phyloP scores from a whole-genome alignment of 2,329 filamentous ascomycete species.

The Pleomassaria siparia region DNA sequence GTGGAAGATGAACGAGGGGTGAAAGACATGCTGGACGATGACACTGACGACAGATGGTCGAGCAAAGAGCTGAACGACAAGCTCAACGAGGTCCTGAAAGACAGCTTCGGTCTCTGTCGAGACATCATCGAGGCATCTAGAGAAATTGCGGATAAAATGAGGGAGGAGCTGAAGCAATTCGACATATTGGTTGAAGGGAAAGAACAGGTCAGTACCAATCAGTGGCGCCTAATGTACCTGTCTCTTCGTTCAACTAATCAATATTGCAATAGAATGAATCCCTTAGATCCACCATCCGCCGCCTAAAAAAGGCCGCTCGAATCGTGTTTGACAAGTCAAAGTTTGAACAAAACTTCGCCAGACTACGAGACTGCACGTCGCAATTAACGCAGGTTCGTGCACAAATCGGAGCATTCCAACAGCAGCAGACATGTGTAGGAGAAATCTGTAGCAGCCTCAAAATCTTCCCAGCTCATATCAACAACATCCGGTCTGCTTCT shows the following conservation, averaged over 20 bases:
- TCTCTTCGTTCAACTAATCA: conserved; percentile 1
- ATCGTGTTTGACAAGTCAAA: conserved; percentile 23
- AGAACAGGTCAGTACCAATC: conserved; percentile 12
- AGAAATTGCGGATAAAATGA: conserved; percentile 13
- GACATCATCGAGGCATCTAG: conserved; percentile 19
- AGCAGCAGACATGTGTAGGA: conserved; percentile 5
- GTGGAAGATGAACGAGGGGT: conserved; percentile 16
- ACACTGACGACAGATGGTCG: conserved; percentile 15
- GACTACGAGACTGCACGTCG: conserved; percentile 19
- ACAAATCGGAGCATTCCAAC: conserved; percentile 20
- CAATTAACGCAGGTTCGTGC: conserved; percentile 19
- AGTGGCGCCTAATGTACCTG: neutral
- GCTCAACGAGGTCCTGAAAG: conserved; percentile 13
- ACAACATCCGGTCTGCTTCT: conserved; percentile 16
- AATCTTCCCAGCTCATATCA: conserved; percentile 10
- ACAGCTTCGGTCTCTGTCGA: conserved; percentile 15
- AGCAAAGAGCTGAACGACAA: conserved; percentile 18
- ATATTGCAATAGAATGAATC: conserved; percentile 14
- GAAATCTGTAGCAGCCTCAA: conserved; percentile 5
- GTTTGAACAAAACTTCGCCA: conserved; percentile 14
- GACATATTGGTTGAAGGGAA: conserved; percentile 15
- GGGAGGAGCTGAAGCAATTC: conserved; percentile 18
- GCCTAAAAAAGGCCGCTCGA: conserved; percentile 11
- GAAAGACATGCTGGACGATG: conserved; percentile 20
- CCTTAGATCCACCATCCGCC: conserved; percentile 15